Conservation (phyloP, 352 stramenopile genomes). For the Phytophthora rubi region DNA sequence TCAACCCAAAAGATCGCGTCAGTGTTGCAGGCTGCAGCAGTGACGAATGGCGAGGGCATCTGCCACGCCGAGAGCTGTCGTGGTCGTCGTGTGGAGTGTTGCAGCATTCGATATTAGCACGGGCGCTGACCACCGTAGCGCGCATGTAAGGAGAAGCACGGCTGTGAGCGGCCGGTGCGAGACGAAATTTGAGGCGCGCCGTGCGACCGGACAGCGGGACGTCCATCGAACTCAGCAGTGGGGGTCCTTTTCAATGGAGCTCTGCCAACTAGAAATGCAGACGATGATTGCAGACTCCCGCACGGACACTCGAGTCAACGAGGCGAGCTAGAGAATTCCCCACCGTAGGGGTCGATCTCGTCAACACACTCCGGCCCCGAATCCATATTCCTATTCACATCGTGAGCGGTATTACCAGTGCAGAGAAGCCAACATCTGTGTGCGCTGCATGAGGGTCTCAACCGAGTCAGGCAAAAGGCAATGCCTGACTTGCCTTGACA, state of each 20-base stretch:
- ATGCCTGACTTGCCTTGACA: too few species aligned
- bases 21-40: not conserved
- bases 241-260: not conserved
- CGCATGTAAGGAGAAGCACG: constrained; percentile 12
- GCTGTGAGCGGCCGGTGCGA: constrained; percentile 9
- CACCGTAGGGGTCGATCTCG: not conserved
- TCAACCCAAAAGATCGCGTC: constrained; percentile 21
- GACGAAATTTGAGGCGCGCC: constrained; percentile 15
- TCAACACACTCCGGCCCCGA: too few species aligned
- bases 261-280: constrained; percentile 1
- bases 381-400: too few species aligned
- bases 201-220: not conserved
- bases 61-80: not conserved
- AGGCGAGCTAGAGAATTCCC: too few species aligned
- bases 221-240: too few species aligned
- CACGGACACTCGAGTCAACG: not conserved
- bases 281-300: not conserved
- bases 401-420: too few species aligned
- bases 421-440: too few species aligned
- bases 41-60: not conserved
- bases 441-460: too few species aligned
- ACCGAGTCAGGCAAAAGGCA: too few species aligned
- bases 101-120: constrained; percentile 16
- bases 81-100: not conserved
- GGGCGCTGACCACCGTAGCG: constrained; percentile 7